Percentiles rank a stretch among this genome's conserved stretches.
These are phyloP conservation scores for Tricladium varicosporioides DNA, from an alignment of 2,329 filamentous ascomycete genomes.

Conservation along the genomic window DNA sequence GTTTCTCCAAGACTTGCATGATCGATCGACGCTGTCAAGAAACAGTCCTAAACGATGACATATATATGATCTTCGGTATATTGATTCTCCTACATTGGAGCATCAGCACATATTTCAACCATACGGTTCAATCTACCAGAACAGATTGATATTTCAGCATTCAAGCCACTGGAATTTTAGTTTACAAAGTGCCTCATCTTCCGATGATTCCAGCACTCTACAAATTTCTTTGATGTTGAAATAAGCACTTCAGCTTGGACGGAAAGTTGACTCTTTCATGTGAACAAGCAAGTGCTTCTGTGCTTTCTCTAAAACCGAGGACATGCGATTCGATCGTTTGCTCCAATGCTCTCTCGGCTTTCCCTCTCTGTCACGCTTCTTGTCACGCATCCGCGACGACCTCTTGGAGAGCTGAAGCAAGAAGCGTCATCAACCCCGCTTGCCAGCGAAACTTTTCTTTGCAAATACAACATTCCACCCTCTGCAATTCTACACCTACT, in stretches of 20 bases:
- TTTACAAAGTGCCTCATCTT: too few species aligned
- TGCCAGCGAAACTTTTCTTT: background rate
- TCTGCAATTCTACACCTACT: background rate
- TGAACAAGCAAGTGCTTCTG: background rate
- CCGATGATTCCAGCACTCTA: background rate
- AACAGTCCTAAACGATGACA: too few species aligned
- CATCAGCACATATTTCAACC: background rate
- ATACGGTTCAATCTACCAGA: background rate
- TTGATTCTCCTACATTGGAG: background rate
- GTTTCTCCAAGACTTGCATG: too few species aligned
- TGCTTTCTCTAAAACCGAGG: background rate
- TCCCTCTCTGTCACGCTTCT: background rate
- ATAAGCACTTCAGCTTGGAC: background rate
- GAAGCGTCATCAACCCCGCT: background rate
- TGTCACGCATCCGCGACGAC: background rate
- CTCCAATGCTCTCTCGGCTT: too few species aligned
- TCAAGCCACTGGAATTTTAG: too few species aligned
- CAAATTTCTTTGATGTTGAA: background rate
- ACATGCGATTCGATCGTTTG: background rate
- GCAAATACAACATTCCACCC: background rate
- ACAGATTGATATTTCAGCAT: background rate
- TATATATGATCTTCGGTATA: background rate
- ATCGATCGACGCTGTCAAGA: too few species aligned
- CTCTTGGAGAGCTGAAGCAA: background rate
- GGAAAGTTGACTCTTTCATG: background rate